Evolutionary conservation across 2,329 filamentous ascomycete genomes (phyloP), one percentile per base, ranked within the genome.

Genomic region (Beauveria varroae): DNA sequence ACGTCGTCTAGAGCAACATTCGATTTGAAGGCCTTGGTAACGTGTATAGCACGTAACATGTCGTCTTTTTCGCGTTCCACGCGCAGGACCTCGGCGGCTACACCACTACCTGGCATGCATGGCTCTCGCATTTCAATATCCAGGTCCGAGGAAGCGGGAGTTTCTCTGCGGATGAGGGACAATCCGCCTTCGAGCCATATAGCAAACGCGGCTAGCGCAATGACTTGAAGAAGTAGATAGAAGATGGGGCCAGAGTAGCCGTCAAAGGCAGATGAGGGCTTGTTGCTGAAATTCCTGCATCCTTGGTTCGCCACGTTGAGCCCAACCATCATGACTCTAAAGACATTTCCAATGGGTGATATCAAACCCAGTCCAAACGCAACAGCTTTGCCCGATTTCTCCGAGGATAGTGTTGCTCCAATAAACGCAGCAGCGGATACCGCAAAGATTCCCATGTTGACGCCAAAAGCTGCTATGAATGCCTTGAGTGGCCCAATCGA

Each of bases 241-340:
- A 93, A 74, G 30, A 96, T 91, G 0, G 90, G 90, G 0, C 89
- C 90, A 30, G 91, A 91, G 67, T 91, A 96, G n/a, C 50, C 64
- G n/a, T 87, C 81, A 0, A 81, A 81, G 22, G 95, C 84, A 3
- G 10, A 84, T 87, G 0, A 90, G 86, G 66, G 90, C 86, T 1
- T 80, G 76, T 3, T 84, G 82, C 24, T 89, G 10, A 83, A 76
- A 37, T 81, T 84, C 34, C 80, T 79, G 72, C 92, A 96, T 5
- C 89, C 81, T 0, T 89, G 79, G 1, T 88, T 89, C 71, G 93
- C 93, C 2, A 90, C 78, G 70, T 96, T 96, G 62, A 96, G 79
- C 0, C 86, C 81, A 2, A 93, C 73, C 63, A 95, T 86, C 47
- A 96, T 73, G 0, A 89, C 80, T 58, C 90, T 80, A 16, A 91